Percentiles rank a stretch among this genome's conserved stretches.
Evolutionary conservation across 2,329 filamentous ascomycete genomes (phyloP).

Genomic region (Colletotrichum endophyticum): DNA sequence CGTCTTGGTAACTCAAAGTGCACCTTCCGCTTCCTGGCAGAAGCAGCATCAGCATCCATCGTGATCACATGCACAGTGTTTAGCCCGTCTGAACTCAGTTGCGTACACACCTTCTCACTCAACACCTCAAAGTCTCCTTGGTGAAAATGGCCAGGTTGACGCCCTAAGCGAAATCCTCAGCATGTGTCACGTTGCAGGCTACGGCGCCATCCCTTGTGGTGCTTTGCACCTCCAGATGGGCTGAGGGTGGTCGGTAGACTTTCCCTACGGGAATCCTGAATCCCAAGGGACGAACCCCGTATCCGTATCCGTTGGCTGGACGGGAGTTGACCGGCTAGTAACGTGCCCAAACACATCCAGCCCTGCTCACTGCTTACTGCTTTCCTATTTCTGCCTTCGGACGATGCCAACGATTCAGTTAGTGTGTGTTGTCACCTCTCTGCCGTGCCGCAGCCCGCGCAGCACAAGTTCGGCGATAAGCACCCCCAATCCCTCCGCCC

Average conservation of each 20-base stretch:
- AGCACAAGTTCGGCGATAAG: background rate
- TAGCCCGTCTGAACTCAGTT: background rate
- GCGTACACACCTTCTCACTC: background rate
- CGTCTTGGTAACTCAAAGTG: background rate
- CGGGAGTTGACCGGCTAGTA: background rate
- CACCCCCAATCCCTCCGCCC: background rate
- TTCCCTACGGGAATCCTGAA: background rate
- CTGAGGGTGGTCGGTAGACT: background rate
- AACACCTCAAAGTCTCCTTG: background rate
- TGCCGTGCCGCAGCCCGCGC: background rate
- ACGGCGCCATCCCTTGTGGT: background rate
- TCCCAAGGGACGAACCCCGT: constrained; percentile 13
- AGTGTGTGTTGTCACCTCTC: background rate
- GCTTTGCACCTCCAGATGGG: background rate
- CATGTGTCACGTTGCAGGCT: background rate
- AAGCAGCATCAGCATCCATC: background rate
- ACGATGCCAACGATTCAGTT: background rate
- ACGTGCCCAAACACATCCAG: background rate
- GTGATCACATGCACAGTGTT: background rate
- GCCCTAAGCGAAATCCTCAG: background rate
- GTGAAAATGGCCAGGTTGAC: background rate
- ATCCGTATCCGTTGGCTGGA: constrained; percentile 9
- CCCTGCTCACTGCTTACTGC: background rate
- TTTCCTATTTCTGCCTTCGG: background rate
- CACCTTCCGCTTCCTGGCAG: background rate